Evolutionary conservation across 2,329 filamentous ascomycete species (phyloP).

Genomic region (Colletotrichum chrysophilum): DNA sequence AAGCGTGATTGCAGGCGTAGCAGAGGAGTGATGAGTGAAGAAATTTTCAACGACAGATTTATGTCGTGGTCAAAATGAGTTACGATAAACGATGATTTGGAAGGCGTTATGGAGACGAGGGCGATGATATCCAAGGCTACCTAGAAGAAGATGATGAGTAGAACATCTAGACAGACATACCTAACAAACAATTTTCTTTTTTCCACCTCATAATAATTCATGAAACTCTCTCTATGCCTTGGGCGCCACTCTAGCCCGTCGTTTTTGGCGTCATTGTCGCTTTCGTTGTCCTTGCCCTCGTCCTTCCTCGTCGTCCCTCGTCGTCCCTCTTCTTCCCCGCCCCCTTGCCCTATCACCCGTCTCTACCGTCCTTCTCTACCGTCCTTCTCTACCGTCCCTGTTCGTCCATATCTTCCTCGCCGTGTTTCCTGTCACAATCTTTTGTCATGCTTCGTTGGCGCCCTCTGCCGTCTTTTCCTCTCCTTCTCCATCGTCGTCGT

Average conservation of each 20-base stretch:
- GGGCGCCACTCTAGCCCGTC: accelerated
- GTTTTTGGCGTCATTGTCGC: background rate
- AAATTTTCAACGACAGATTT: background rate
- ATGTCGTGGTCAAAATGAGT: background rate
- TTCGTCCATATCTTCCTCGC: no score
- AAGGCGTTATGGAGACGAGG: background rate
- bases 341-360: no score
- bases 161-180: background rate
- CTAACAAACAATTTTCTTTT: background rate
- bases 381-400: no score
- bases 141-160: background rate
- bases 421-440: no score
- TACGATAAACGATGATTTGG: background rate
- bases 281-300: background rate
- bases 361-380: no score
- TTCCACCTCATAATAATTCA: background rate
- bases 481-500: no score
- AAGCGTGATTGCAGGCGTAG: background rate
- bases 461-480: no score
- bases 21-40: background rate
- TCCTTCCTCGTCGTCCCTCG: background rate
- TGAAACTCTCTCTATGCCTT: background rate
- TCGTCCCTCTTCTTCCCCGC: background rate
- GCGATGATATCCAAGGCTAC: background rate
- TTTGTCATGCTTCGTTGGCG: no score